Conservation (phyloP, 2,329 filamentous ascomycete species). For the Periconia digitata region DNA sequence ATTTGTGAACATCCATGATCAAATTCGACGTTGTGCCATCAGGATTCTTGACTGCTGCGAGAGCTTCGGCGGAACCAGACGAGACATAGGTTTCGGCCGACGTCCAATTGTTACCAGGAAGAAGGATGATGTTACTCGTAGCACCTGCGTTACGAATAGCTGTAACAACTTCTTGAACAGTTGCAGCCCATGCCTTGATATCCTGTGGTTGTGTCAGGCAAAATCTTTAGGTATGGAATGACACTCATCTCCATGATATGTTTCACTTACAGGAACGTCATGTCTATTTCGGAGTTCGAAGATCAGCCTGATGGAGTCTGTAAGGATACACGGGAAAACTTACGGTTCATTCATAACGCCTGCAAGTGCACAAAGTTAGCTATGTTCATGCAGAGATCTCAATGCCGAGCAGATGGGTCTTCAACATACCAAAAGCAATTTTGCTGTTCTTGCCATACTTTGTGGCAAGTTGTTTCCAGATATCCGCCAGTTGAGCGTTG, state of each 20-base stretch:
- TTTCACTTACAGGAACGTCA: constrained; percentile 36
- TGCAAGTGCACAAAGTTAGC: background rate
- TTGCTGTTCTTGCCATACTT: constrained; percentile 59
- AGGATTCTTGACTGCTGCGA: constrained; percentile 59
- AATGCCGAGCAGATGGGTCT: background rate
- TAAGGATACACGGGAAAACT: background rate
- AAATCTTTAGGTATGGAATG: background rate
- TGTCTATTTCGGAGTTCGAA: constrained; percentile 27
- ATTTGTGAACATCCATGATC: constrained; percentile 49
- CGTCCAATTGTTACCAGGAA: constrained; percentile 64
- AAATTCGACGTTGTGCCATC: constrained; percentile 60
- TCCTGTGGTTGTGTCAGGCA: constrained; percentile 40
- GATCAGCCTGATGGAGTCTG: background rate
- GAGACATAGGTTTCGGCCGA: constrained; percentile 26
- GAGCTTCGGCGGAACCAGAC: constrained; percentile 44
- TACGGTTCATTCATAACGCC: constrained; percentile 67
- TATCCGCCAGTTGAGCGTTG: constrained; percentile 58
- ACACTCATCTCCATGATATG: background rate
- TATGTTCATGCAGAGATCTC: background rate
- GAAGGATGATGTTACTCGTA: constrained; percentile 63
- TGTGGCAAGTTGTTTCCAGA: constrained; percentile 60
- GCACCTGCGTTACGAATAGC: constrained; percentile 68
- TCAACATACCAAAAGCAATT: constrained; percentile 56
- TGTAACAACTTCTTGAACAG: constrained; percentile 64
- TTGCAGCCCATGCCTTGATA: constrained; percentile 59